phyloP scores from a whole-genome alignment of 805 yeast genomes.

The Gaillardinia entomophila region DNA sequence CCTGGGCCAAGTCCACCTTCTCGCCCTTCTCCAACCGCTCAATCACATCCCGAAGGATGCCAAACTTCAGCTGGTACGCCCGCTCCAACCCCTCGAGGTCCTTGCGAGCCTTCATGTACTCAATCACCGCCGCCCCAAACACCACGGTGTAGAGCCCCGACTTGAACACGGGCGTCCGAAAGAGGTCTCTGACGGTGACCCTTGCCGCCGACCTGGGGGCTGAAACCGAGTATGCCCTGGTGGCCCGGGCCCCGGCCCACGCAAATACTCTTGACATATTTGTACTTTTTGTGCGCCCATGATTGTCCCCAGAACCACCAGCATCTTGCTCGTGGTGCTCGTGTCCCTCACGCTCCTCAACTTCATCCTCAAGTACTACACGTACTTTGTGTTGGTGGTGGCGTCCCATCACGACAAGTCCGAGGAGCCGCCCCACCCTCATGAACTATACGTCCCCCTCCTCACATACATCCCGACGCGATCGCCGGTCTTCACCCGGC shows the following conservation, averaged over 20 bases:
- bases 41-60: conserved; percentile 25
- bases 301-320: conserved; percentile 29
- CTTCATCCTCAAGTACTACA: conserved; percentile 30
- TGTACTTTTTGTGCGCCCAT: too few relatives aligned
- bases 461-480: conserved; percentile 44
- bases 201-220: too few relatives aligned
- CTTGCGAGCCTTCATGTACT: conserved; percentile 40
- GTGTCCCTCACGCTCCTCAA: conserved; percentile 25
- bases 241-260: too few relatives aligned
- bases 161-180: conserved; percentile 31
- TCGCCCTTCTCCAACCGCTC: conserved; percentile 25
- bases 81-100: conserved; percentile 36
- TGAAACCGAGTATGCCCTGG: too few relatives aligned
- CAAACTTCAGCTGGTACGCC: conserved; percentile 31
- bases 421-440: conserved; percentile 36
- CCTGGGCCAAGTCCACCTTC: conserved; percentile 37
- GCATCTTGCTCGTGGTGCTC: conserved; percentile 28
- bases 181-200: conserved; percentile 17
- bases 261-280: neutral
- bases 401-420: conserved; percentile 20
- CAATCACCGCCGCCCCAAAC: conserved; percentile 43
- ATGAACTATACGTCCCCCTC: conserved; percentile 43
- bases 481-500: conserved; percentile 33
- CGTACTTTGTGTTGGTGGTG: conserved; percentile 30
- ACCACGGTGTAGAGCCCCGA: conserved; percentile 30